Base-by-base conservation (phyloP, 2,329 filamentous ascomycete species). In the Fusarium tanahbumbuense region DNA sequence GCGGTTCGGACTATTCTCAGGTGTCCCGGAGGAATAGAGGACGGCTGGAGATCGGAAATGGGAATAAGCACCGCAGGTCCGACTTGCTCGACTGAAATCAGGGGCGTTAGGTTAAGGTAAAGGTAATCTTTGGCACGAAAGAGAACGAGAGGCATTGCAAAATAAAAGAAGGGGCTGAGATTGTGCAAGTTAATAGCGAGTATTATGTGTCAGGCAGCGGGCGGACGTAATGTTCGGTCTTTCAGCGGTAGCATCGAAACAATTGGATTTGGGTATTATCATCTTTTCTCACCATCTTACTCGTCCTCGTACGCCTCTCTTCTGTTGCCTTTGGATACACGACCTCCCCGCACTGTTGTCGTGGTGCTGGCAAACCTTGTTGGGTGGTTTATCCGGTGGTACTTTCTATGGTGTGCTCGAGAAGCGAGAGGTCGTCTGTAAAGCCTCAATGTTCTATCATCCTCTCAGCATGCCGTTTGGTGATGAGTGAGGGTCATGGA, bases 1-100 rank as follows among this genome's bases (percentile, higher is more conserved):
- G 86, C 88, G 91, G 76, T 91, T 93, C 78, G 91, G 91, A 56
- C 82, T 93, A 65, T 92, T 93, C 78, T 92, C 90, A 64, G 89
- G 89, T 34, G 81, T 87, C 66, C 89, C 89, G 46, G 91, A 92
- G 74, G 90, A 92, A 59, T 75, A 74, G 64, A 53, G 45, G 40
- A 40, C 27, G 46, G 61, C 48, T 34, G 32, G 30, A 53, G 46
- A 54, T 32, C 20, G 50, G 53, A 50, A 46, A 49, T 27, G 47
- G 47, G 49, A 70, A 68, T 47, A 60, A 60, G 60, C 64, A 61
- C 53, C 55, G 55, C 58, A 57, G 55, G 57, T 58, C 28, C 47
- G 56, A 65, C 72, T 71, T 71, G 53, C 64, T 75, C 60, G 57
- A 66, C 57, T 67, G 65, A 71, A 71, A 67, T 68, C 64, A 72